phyloP scores from a whole-genome alignment of 176 grass and related monocot species.

The Saccharum spontaneum region DNA sequence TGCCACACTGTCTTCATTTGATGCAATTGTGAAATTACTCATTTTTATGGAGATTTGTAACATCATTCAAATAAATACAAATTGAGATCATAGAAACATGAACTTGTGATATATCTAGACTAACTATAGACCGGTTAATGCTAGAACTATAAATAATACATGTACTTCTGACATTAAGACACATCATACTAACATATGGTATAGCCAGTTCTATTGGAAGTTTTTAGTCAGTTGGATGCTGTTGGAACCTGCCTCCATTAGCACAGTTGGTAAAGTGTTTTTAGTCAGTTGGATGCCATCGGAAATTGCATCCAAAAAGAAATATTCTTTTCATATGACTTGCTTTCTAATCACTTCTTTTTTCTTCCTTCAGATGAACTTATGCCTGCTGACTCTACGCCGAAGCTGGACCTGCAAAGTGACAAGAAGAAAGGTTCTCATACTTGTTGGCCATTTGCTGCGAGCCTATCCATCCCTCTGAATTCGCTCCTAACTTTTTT shows the following conservation, averaged over 20 bases:
- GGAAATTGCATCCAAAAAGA: background rate
- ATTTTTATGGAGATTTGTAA: background rate
- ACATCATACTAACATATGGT: background rate
- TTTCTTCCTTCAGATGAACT: slow-evolving; percentile 57
- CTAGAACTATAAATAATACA: background rate
- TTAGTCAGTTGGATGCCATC: background rate
- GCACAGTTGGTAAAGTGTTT: background rate
- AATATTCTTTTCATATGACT: background rate
- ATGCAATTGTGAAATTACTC: background rate
- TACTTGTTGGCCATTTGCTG: slow-evolving; percentile 7
- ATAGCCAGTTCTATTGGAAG: background rate
- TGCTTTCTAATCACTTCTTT: background rate
- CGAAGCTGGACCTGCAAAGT: slow-evolving; percentile 69
- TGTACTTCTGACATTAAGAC: background rate
- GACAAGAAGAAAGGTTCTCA: slow-evolving; percentile 82
- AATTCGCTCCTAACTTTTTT: background rate
- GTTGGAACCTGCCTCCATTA: background rate
- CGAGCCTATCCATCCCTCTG: background rate
- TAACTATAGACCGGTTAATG: background rate
- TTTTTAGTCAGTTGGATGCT: background rate
- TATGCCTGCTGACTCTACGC: slow-evolving; percentile 39
- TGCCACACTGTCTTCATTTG: slow-evolving; percentile 2
- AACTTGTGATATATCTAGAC: background rate
- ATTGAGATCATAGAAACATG: background rate
- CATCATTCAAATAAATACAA: background rate